A percentile compares a stretch with the other conserved stretches of the same genome.
phyloP scores from a whole-genome alignment of 2,329 filamentous ascomycete species.

The Bipolaris zeicola region DNA sequence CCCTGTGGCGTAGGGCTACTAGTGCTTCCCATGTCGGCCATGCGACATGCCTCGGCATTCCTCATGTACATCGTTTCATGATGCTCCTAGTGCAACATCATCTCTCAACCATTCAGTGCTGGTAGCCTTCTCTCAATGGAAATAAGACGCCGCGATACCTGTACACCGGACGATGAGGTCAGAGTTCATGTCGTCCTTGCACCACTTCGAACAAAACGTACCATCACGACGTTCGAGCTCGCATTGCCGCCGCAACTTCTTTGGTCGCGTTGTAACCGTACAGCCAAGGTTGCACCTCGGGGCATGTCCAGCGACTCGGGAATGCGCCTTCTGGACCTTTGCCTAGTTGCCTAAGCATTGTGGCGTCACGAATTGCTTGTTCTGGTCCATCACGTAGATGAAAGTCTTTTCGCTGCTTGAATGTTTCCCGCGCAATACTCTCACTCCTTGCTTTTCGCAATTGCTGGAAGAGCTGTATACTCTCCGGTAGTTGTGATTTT shows the following conservation, averaged over 20 bases:
- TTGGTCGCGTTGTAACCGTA: conserved; percentile 44
- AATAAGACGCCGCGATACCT: background rate
- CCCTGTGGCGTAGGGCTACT: conserved; percentile 3
- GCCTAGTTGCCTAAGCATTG: conserved; percentile 63
- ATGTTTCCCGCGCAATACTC: conserved; percentile 66
- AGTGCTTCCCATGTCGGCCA: conserved; percentile 5
- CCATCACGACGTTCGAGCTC: background rate
- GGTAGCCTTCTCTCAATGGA: background rate
- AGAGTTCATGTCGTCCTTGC: background rate
- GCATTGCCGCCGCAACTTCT: conserved; percentile 33
- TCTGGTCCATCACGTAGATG: conserved; percentile 58
- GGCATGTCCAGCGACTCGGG: conserved; percentile 63
- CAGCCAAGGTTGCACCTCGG: conserved; percentile 43
- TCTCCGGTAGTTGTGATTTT: conserved; percentile 40
- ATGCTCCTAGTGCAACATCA: conserved; percentile 7
- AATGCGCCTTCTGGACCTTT: conserved; percentile 60
- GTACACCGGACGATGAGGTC: background rate
- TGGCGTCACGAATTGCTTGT: conserved; percentile 62
- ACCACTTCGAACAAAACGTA: background rate
- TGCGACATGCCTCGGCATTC: conserved; percentile 11
- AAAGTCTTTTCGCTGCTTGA: conserved; percentile 54
- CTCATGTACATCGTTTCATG: conserved; percentile 6
- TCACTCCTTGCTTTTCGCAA: conserved; percentile 57
- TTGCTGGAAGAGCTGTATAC: conserved; percentile 53
- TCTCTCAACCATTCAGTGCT: background rate